phyloP scores from a whole-genome alignment of 1,284 basidiomycete species.

The Porodaedalea pini region DNA sequence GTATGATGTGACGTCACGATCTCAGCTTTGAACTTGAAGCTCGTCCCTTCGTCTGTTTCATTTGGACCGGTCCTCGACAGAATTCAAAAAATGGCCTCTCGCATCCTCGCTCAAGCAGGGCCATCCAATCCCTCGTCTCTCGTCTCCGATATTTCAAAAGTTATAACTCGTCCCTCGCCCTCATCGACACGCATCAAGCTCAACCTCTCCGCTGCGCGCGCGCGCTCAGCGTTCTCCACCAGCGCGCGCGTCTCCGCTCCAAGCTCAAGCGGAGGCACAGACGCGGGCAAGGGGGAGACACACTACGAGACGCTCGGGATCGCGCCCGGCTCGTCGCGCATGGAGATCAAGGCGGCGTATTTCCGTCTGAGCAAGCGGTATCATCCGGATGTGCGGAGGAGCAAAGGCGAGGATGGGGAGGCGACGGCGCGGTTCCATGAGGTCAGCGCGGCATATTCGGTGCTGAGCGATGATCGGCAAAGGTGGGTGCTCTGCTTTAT shows the following conservation, averaged over 20 bases:
- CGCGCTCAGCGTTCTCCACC: background rate
- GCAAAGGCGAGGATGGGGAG: conserved; percentile 32
- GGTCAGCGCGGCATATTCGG: conserved; percentile 46
- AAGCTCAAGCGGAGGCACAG: background rate
- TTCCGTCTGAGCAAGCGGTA: conserved; percentile 46
- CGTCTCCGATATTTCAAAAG: no score
- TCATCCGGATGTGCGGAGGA: conserved; percentile 41
- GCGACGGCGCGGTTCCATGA: conserved; percentile 43
- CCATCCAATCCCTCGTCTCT: background rate
- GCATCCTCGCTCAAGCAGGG: background rate
- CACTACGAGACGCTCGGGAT: conserved; percentile 17
- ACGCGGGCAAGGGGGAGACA: background rate
- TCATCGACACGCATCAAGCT: background rate
- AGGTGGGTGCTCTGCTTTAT: conserved; percentile 33
- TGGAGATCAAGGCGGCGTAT: conserved; percentile 17
- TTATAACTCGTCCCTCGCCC: no score
- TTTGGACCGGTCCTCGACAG: no score
- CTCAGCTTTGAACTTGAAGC: no score
- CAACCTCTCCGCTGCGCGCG: background rate
- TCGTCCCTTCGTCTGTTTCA: no score
- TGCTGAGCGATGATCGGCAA: conserved; percentile 45
- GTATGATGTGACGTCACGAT: no score
- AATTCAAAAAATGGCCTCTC: background rate
- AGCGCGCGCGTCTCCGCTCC: background rate
- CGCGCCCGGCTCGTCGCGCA: conserved; percentile 10